Evolutionary conservation across 2,329 filamentous ascomycete genomes (phyloP), one percentile per base, ranked within the genome.

Genomic region (Claviceps pazoutovae): DNA sequence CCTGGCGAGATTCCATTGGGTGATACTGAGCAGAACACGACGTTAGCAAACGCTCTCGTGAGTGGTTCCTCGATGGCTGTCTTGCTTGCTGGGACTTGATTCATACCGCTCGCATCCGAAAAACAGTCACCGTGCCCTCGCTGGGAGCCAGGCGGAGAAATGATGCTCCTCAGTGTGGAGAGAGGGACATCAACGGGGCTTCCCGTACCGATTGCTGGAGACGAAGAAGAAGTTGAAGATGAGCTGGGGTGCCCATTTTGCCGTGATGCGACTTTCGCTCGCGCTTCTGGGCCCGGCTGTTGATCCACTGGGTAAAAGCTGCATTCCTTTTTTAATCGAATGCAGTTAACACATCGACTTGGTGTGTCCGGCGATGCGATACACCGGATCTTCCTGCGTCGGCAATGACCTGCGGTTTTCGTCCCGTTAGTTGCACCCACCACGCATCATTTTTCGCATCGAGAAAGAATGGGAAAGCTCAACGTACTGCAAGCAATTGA

Each of bases 401-500:
- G 86, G 66, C 91, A 97, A 65, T 96, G 88, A 52, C 85, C 91
- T 96, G 30, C 21, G 44, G 37, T 30, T 30, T 34, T 34, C 9
- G 2, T n/a, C 37, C 19, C 19, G 23, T 54, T 36, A 52, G 50
- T 52, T 14, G 30, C 14, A 43, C 14, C 14, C 34, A 43, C 11
- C n/a, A 49, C 3, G 1, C 30, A 19, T 17, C 42, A 21, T 36
- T 41, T 19, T 11, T 36, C 14, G 36, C 14, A 17, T 17, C 5
- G 38, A 42, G 6, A 41, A 41, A n/a, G n/a, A 17, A 41, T 3
- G n/a, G 4, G 16, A 41, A 41, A 17, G 8, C 54, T 43, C 53
- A 17, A 82, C 90, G 80, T 78, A 97, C 91, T 86, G 73, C 91
- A 97, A 59, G 91, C 93, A 60, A 96, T 88, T 45, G 90, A 94